Evolutionary conservation across 1,284 basidiomycete species (phyloP).

Genomic region (Paramarasmius palmivorus): DNA sequence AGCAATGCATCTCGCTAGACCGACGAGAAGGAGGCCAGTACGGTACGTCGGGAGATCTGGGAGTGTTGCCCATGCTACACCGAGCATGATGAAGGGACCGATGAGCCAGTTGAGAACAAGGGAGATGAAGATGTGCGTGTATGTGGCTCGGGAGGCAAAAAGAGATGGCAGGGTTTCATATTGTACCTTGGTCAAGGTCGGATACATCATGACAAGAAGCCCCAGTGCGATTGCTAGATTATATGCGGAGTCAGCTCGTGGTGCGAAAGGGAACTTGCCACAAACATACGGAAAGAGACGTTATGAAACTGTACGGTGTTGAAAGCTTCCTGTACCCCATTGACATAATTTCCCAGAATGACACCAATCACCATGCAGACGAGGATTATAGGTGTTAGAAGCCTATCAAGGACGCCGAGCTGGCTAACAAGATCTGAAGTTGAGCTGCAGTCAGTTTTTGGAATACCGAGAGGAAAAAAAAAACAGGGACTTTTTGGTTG

Average conservation of each 20-base stretch:
- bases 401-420: constrained; percentile 60
- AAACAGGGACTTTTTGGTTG: too few relatives aligned
- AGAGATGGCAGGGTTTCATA: constrained; percentile 72
- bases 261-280: background rate
- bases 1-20: constrained; percentile 66
- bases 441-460: too few relatives aligned
- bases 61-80: constrained; percentile 77
- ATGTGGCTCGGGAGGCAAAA: constrained; percentile 56
- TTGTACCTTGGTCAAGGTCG: constrained; percentile 77
- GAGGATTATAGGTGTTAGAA: constrained; percentile 74
- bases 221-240: constrained; percentile 77
- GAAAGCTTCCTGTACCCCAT: constrained; percentile 51
- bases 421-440: constrained; percentile 10
- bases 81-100: constrained; percentile 83
- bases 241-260: background rate
- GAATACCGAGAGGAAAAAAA: too few relatives aligned
- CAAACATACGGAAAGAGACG: constrained; percentile 62
- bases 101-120: constrained; percentile 83
- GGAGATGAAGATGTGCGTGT: constrained; percentile 74
- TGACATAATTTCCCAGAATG: constrained; percentile 68
- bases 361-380: constrained; percentile 81
- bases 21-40: constrained; percentile 59
- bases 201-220: constrained; percentile 91
- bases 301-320: constrained; percentile 51
- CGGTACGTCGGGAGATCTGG: constrained; percentile 73